Conservation (phyloP, 306 rosid genomes). For the Canavalia ensiformis region DNA sequence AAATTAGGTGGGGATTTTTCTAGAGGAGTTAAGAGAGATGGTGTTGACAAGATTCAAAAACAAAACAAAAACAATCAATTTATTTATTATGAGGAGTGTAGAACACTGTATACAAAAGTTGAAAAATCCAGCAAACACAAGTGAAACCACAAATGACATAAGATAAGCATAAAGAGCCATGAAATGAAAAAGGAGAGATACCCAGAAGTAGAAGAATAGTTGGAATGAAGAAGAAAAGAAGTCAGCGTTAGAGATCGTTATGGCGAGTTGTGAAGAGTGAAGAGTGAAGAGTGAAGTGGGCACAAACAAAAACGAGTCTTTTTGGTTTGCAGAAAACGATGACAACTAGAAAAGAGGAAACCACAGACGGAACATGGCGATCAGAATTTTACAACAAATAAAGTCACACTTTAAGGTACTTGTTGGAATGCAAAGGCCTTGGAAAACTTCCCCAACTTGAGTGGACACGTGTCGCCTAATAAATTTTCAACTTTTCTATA, state of each 20-base stretch:
- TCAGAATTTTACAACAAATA: not conserved
- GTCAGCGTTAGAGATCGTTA: constrained; percentile 22
- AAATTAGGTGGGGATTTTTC: not conserved
- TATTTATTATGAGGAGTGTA: not conserved
- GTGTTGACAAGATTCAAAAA: not conserved
- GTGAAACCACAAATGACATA: not conserved
- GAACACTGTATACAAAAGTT: not conserved
- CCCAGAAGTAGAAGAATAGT: constrained; percentile 37
- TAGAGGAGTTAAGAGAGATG: not conserved
- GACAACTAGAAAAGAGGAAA: constrained; percentile 20
- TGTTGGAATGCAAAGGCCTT: not conserved
- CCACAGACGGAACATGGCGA: not conserved
- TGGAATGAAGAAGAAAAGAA: constrained; percentile 29
- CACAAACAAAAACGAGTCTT: constrained; percentile 16
- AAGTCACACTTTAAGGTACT: constrained; percentile 16
- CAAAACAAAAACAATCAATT: constrained; percentile 7
- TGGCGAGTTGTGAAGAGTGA: not conserved
- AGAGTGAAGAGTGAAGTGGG: not conserved
- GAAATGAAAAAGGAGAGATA: constrained; percentile 9
- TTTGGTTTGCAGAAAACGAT: constrained; percentile 38
- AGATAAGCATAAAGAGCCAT: not conserved
- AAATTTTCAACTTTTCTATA: not conserved
- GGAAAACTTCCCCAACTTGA: too few relatives aligned
- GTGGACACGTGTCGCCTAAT: constrained; percentile 34
- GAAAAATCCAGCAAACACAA: not conserved